Conservation (phyloP, 1,284 basidiomycete genomes). For the Marasmius oreades region DNA sequence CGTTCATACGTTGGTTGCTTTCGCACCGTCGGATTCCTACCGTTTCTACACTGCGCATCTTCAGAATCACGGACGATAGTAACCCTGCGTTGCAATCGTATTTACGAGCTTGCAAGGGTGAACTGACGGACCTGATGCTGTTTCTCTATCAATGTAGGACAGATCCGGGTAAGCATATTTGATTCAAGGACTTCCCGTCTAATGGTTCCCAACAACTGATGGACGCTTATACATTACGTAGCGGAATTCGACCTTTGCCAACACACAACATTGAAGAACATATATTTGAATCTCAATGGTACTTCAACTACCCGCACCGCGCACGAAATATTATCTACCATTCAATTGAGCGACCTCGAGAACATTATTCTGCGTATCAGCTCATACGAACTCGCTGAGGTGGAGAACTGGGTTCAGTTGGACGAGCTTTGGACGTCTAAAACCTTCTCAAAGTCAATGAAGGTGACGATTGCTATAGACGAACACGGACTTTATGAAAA, state of each 20-base stretch:
- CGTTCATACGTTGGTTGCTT: constrained; percentile 4
- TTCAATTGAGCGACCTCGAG: neutral
- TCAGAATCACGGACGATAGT: constrained; percentile 4
- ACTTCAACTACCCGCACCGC: neutral
- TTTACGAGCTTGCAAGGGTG: constrained; percentile 3
- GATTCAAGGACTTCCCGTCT: neutral
- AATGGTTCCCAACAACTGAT: too few species aligned
- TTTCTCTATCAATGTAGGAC: constrained; percentile 7
- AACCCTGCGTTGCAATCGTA: constrained; percentile 3
- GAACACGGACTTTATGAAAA: neutral
- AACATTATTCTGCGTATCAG: constrained; percentile 5
- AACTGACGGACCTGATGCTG: constrained; percentile 7
- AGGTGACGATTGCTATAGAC: neutral
- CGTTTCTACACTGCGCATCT: constrained; percentile 5
- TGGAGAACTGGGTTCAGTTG: constrained; percentile 3
- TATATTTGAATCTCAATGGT: constrained; percentile 6
- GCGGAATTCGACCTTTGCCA: constrained; percentile 7
- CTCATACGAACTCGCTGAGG: constrained; percentile 3
- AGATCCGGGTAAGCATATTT: constrained; percentile 1
- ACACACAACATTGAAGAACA: constrained; percentile 1
- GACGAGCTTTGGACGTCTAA: neutral
- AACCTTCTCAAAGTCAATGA: neutral
- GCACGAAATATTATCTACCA: constrained; percentile 3
- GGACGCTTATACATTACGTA: neutral
- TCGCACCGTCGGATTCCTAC: neutral